phyloP scores from a whole-genome alignment of 2,329 filamentous ascomycete species.

The Hypoxylon sp. region DNA sequence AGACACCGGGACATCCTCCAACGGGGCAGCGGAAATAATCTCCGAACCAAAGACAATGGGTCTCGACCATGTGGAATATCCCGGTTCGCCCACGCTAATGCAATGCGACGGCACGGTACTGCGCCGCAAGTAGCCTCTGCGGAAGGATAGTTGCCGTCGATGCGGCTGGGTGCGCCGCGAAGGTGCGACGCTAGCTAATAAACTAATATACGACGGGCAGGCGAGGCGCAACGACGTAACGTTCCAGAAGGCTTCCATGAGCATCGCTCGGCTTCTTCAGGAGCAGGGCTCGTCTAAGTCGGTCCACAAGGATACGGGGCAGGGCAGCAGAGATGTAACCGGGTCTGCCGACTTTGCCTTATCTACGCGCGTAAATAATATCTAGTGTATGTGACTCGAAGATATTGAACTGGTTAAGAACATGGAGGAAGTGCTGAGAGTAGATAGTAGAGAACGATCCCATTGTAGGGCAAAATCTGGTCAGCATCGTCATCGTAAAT shows the following conservation, averaged over 20 bases:
- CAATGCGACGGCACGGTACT: slow-evolving; percentile 27
- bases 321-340: slow-evolving; percentile 27
- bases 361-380: slow-evolving; percentile 32
- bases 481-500: background rate
- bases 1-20: background rate
- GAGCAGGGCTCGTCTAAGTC: slow-evolving; percentile 7
- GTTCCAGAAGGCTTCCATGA: slow-evolving; percentile 41
- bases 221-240: slow-evolving; percentile 27
- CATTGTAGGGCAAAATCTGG: background rate
- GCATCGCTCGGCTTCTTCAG: background rate
- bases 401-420: background rate
- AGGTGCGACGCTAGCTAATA: slow-evolving; percentile 14
- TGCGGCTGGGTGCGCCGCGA: slow-evolving; percentile 35
- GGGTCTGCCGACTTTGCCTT: background rate
- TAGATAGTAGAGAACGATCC: background rate
- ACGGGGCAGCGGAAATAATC: slow-evolving; percentile 10
- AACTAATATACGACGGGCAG: slow-evolving; percentile 21
- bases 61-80: slow-evolving; percentile 30
- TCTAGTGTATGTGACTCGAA: background rate
- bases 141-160: slow-evolving; percentile 26
- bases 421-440: background rate
- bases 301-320: slow-evolving; percentile 21
- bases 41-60: background rate
- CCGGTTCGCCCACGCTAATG: slow-evolving; percentile 17
- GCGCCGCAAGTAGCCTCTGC: slow-evolving; percentile 34